These are phyloP conservation scores for Carex kokanica DNA, from an alignment of 176 grass and related monocot genomes.

Conservation along the genomic window DNA sequence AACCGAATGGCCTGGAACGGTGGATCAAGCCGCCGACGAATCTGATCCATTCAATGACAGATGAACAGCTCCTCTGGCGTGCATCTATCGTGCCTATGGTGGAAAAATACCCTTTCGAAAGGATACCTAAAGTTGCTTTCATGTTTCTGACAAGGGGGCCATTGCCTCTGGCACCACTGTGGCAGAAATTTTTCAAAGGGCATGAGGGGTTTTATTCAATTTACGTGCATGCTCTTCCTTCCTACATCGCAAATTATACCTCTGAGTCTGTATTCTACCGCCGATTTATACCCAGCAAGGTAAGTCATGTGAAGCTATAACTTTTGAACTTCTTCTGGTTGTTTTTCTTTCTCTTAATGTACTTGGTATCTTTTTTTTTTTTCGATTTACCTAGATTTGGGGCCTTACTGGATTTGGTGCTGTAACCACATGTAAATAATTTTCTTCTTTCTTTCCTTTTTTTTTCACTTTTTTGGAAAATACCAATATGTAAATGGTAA, in stretches of 20 bases:
- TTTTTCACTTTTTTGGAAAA: neutral
- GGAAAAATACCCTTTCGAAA: constrained; percentile 58
- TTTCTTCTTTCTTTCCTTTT: neutral
- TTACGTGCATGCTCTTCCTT: constrained; percentile 74
- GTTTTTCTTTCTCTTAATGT: neutral
- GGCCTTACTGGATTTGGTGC: neutral
- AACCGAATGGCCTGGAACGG: constrained; percentile 38
- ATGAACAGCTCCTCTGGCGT: constrained; percentile 89
- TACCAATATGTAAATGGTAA: neutral
- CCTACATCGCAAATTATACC: constrained; percentile 65
- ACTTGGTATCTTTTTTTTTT: neutral
- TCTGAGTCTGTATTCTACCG: constrained; percentile 64
- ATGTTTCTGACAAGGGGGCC: constrained; percentile 95
- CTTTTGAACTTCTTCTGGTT: neutral
- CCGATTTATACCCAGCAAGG: constrained; percentile 87
- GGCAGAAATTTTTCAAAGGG: constrained; percentile 77
- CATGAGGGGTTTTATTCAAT: constrained; percentile 75
- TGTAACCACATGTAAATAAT: neutral
- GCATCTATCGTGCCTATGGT: constrained; percentile 66
- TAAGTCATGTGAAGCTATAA: constrained; percentile 23
- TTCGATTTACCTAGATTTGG: neutral
- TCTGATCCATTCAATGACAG: constrained; percentile 60
- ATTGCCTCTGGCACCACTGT: constrained; percentile 70
- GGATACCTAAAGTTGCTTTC: constrained; percentile 77
- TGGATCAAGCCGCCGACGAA: constrained; percentile 51